These are phyloP conservation scores for Lyophyllum shimeji DNA, from an alignment of 768 basidiomycete genomes.

Conservation along the genomic window DNA sequence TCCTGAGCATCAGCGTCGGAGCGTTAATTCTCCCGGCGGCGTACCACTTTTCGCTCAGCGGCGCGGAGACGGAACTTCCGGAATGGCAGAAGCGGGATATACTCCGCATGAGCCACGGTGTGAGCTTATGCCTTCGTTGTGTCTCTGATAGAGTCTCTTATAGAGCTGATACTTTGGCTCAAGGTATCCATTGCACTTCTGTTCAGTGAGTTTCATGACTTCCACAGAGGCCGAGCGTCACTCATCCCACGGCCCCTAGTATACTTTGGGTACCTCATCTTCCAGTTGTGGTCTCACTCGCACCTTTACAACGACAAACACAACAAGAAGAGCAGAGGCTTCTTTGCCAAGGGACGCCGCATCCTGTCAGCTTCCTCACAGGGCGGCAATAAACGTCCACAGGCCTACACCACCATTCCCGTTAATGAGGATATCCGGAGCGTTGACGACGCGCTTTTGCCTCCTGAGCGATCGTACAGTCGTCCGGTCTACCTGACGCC, in stretches of 20 bases:
- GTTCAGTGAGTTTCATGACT: slow-evolving; percentile 52
- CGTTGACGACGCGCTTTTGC: background rate
- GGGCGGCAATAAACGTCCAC: background rate
- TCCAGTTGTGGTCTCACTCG: slow-evolving; percentile 80
- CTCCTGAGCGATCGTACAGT: background rate
- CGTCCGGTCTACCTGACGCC: slow-evolving; percentile 2
- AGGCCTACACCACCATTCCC: background rate
- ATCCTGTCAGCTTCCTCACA: background rate
- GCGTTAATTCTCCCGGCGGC: slow-evolving; percentile 79
- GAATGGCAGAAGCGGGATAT: slow-evolving; percentile 46
- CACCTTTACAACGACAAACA: slow-evolving; percentile 58
- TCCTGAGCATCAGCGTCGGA: slow-evolving; percentile 75
- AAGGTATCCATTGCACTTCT: slow-evolving; percentile 77
- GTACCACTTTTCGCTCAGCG: slow-evolving; percentile 63
- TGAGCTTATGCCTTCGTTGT: slow-evolving; percentile 31
- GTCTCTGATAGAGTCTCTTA: background rate
- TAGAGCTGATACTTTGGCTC: background rate
- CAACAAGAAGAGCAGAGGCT: slow-evolving; percentile 41
- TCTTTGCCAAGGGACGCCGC: slow-evolving; percentile 22
- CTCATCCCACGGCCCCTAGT: slow-evolving; percentile 40
- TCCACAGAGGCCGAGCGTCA: background rate
- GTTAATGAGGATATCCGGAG: background rate
- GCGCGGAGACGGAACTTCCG: slow-evolving; percentile 18
- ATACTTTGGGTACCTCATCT: slow-evolving; percentile 69
- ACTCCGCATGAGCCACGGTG: slow-evolving; percentile 75